phyloP scores from a whole-genome alignment of 1,284 basidiomycete genomes.

The Phlebopus sp. region DNA sequence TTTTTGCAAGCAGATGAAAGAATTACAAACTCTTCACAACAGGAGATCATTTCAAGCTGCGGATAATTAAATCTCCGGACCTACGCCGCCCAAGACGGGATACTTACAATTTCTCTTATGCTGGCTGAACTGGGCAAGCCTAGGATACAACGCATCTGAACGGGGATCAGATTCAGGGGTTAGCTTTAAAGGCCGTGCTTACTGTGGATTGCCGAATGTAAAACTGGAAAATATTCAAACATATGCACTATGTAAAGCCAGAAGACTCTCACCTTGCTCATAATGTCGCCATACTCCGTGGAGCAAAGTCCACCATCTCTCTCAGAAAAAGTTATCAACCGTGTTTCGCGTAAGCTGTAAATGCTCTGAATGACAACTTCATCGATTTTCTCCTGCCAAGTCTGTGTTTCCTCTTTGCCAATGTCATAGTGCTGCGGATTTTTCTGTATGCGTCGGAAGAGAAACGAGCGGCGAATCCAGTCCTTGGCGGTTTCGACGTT shows the following conservation, averaged over 20 bases:
- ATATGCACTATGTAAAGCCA: not conserved
- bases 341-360: conserved; percentile 50
- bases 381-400: conserved; percentile 70
- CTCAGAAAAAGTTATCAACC: conserved; percentile 51
- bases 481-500: conserved; percentile 64
- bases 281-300: conserved; percentile 78
- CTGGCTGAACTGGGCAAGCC: conserved; percentile 51
- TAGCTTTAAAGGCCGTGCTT: conserved; percentile 13
- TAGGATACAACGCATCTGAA: conserved; percentile 67
- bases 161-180: not conserved
- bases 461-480: conserved; percentile 81
- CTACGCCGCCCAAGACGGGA: not conserved
- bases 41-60: conserved; percentile 64
- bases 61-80: conserved; percentile 7
- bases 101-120: conserved; percentile 63
- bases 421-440: conserved; percentile 79
- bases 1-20: not conserved
- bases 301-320: conserved; percentile 45
- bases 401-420: conserved; percentile 53
- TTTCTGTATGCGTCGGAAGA: conserved; percentile 79
- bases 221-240: conserved; percentile 42
- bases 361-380: conserved; percentile 71
- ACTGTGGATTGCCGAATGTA: conserved; percentile 73
- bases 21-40: conserved; percentile 60
- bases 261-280: conserved; percentile 67